Evolutionary conservation across 805 yeast species (phyloP), one percentile per base, ranked within the genome.

Genomic region (Jamesozyma hellenica): DNA sequence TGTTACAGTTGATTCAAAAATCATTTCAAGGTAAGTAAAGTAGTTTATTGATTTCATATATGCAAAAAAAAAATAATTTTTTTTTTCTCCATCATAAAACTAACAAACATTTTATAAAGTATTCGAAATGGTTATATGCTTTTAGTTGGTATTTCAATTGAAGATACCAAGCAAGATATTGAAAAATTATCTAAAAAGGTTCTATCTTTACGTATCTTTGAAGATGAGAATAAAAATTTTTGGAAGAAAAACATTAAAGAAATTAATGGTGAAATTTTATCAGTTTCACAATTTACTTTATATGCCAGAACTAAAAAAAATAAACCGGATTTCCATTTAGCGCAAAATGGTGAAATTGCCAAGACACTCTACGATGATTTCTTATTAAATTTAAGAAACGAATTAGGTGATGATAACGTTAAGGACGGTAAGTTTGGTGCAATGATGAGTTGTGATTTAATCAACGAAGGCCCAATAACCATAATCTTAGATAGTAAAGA

Each of bases 391-490:
- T 60, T 84, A 42, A 60, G 67, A 43, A 52, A 49, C 1, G 73
- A 72, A n/a, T 44, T 85, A 42, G 83, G 83, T 0, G 71, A 67
- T 1, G 77, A 69, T 0, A 75, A 74, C 35, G 94, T 87, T 3
- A 71, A 79, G 46, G 96, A 88, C 51, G 98, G 98, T 2, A 68
- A 75, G 40, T 92, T 92, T 57, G 98, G 97, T 0, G 97, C 90
- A 10, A 84, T 90, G 95, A 92, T 92, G 98, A 94, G 85, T 46
- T 96, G 94, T 13, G 72, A 72, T 1, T 61, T 90, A 44, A 76
- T 80, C 12, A 92, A 92, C 53, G 96, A 90, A 52, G 97, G 97
- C 1, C 97, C 97, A 0, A 86, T 84, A 1, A 90, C 97, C 0
- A 80, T 90, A 26, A 72, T 79, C 16, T 72, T 82, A 65, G 96